Evolutionary conservation across 2,329 filamentous ascomycete genomes (phyloP).

Genomic region (Pseudopyrenochaeta lycopersici): DNA sequence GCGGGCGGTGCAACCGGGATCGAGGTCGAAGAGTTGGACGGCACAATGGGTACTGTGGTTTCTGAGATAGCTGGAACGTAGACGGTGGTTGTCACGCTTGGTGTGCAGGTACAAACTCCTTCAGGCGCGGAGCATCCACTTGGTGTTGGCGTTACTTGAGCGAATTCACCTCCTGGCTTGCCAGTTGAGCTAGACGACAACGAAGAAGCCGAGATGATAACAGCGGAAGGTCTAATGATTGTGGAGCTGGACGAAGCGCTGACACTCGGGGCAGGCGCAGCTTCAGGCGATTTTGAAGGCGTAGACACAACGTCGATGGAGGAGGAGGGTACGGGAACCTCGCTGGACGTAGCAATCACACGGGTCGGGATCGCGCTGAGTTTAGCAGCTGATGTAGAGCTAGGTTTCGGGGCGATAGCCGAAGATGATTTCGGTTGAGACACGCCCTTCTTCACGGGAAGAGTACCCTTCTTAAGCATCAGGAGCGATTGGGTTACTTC

Average conservation of each 20-base stretch:
- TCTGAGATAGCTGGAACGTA: slow-evolving; percentile 28
- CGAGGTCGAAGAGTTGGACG: slow-evolving; percentile 4
- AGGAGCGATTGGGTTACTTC: slow-evolving; percentile 57
- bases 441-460: slow-evolving; percentile 38
- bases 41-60: slow-evolving; percentile 12
- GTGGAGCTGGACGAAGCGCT: slow-evolving; percentile 9
- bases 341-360: slow-evolving; percentile 4
- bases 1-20: slow-evolving; percentile 23
- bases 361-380: slow-evolving; percentile 6
- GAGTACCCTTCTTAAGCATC: slow-evolving; percentile 39
- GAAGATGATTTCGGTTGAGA: slow-evolving; percentile 25
- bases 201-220: slow-evolving; percentile 8
- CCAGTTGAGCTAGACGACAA: slow-evolving; percentile 8
- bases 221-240: slow-evolving; percentile 4
- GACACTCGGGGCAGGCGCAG: slow-evolving; percentile 7
- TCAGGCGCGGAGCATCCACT: slow-evolving; percentile 12
- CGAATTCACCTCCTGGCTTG: slow-evolving; percentile 21
- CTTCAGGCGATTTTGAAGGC: slow-evolving; percentile 15
- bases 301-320: slow-evolving; percentile 6
- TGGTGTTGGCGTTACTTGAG: slow-evolving; percentile 15
- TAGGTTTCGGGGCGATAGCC: slow-evolving; percentile 23
- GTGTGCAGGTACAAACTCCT: slow-evolving; percentile 19
- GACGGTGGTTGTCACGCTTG: slow-evolving; percentile 35
- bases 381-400: slow-evolving; percentile 17
- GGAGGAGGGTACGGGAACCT: slow-evolving; percentile 5